phyloP scores from a whole-genome alignment of 2,329 filamentous ascomycete genomes.

The Venturia asperata region DNA sequence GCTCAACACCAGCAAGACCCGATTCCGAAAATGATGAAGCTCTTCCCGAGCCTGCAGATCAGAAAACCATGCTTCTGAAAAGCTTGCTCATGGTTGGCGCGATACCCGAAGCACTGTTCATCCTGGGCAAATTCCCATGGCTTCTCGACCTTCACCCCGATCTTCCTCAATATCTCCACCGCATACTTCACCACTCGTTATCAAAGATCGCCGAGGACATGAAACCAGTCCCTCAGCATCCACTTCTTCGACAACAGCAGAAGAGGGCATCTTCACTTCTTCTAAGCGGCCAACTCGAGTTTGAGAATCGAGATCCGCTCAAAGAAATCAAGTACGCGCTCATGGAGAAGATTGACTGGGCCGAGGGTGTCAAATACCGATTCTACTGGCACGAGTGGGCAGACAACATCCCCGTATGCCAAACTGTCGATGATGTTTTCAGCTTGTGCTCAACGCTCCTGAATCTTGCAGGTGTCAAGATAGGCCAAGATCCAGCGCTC shows the following conservation, averaged over 20 bases:
- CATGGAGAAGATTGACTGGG: conserved; percentile 63
- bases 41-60: conserved; percentile 60
- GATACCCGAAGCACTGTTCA: conserved; percentile 84
- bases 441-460: conserved; percentile 76
- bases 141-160: conserved; percentile 78
- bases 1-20: conserved; percentile 35
- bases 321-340: conserved; percentile 58
- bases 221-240: conserved; percentile 44
- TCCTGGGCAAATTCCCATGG: conserved; percentile 89
- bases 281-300: conserved; percentile 38
- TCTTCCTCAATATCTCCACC: conserved; percentile 71
- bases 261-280: conserved; percentile 31
- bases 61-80: conserved; percentile 78
- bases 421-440: conserved; percentile 84
- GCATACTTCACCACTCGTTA: conserved; percentile 75
- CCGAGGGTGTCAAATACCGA: conserved; percentile 71
- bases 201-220: conserved; percentile 61
- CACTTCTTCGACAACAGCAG: conserved; percentile 23
- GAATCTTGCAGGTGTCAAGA: conserved; percentile 79
- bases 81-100: conserved; percentile 86
- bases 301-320: conserved; percentile 6
- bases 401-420: conserved; percentile 87
- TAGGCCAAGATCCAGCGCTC: conserved; percentile 73
- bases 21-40: conserved; percentile 37
- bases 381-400: conserved; percentile 98